Conservation (phyloP, 768 basidiomycete genomes). For the Daedaleopsis sinensis region DNA sequence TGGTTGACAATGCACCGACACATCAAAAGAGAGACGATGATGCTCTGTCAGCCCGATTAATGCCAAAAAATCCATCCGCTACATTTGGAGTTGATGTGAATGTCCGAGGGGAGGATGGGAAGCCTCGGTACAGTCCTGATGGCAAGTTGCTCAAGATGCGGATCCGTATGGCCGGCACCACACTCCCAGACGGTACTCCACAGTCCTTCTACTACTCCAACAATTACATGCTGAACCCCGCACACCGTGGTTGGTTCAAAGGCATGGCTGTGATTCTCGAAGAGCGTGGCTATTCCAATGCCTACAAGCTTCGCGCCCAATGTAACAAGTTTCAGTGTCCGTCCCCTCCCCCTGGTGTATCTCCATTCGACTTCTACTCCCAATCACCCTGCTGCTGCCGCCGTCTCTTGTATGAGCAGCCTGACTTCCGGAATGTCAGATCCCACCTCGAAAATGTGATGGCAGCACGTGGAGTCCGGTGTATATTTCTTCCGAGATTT, state of each 20-base stretch:
- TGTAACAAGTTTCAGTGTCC: constrained; percentile 39
- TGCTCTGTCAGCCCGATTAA: constrained; percentile 25
- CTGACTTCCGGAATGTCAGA: constrained; percentile 41
- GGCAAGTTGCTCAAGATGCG: neutral
- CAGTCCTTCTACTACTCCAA: constrained; percentile 26
- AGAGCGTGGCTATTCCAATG: constrained; percentile 26
- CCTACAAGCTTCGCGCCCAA: constrained; percentile 25
- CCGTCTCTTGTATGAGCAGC: constrained; percentile 41
- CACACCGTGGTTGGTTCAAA: constrained; percentile 32
- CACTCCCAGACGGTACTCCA: constrained; percentile 10
- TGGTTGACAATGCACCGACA: constrained; percentile 35
- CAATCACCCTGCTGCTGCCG: constrained; percentile 36
- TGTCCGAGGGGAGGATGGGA: neutral
- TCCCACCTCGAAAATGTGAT: constrained; percentile 36
- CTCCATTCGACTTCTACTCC: no score
- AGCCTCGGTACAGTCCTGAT: neutral
- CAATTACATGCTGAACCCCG: constrained; percentile 18
- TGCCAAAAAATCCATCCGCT: neutral
- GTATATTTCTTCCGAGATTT: constrained; percentile 43
- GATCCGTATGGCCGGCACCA: neutral
- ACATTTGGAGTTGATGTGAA: neutral
- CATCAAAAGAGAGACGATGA: constrained; percentile 30
- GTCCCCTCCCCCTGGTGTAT: neutral
- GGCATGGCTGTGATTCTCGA: constrained; percentile 37
- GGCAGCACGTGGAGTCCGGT: constrained; percentile 28